Evolutionary conservation across 1,284 basidiomycete genomes (phyloP).

Genomic region (Sanghuangporus sanghuang): DNA sequence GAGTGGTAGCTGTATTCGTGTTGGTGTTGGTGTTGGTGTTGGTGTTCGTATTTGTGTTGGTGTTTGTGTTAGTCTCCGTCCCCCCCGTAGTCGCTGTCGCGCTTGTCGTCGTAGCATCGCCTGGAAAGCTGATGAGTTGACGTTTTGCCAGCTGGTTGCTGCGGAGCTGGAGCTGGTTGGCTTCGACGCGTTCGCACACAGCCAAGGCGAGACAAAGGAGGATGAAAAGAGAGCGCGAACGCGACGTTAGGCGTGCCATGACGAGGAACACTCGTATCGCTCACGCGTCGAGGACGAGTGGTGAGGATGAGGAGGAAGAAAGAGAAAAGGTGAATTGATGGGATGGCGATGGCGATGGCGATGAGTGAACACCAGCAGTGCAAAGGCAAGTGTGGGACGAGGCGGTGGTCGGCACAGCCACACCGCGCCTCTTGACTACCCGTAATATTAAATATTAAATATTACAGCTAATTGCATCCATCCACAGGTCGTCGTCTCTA

Average conservation of each 20-base stretch:
- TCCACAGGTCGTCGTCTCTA: background rate
- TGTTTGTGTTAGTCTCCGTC: conserved; percentile 11
- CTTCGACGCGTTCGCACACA: background rate
- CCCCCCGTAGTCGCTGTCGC: background rate
- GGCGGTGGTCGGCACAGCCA: conserved; percentile 6
- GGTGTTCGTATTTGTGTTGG: conserved; percentile 20
- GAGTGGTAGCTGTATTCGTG: conserved; percentile 19
- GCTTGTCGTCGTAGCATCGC: background rate
- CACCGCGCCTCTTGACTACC: background rate
- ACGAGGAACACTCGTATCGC: background rate
- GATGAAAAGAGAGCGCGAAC: conserved; percentile 12
- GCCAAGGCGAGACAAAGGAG: conserved; percentile 10
- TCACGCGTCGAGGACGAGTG: background rate
- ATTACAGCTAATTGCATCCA: too few species aligned
- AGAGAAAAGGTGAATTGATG: background rate
- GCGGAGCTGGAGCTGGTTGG: background rate
- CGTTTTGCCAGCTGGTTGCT: conserved; percentile 2
- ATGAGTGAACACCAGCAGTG: background rate
- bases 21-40: conserved; percentile 13
- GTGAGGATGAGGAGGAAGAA: background rate
- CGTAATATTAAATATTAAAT: background rate
- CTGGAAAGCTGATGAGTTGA: background rate
- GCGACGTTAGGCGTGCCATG: conserved; percentile 13
- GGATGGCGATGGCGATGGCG: background rate
- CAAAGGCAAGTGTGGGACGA: background rate